Conservation (phyloP, 148 eudicot genomes). For the Nepenthes mirabilis region DNA sequence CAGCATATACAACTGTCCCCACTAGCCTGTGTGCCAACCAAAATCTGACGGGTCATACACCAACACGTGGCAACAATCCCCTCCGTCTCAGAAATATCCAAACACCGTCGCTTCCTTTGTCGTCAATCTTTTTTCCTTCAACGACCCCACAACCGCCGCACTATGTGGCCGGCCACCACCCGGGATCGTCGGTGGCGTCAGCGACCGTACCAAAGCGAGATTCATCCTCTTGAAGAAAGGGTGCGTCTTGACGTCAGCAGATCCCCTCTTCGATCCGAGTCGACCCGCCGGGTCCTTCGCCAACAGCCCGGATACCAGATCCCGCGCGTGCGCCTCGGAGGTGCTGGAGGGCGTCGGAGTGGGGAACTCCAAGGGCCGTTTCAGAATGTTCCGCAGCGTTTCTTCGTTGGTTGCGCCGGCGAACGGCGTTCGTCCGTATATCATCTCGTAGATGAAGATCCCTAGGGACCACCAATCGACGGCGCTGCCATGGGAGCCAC, state of each 20-base stretch:
- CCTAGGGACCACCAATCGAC: conserved; percentile 96
- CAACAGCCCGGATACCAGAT: conserved; percentile 42
- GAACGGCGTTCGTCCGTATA: conserved; percentile 78
- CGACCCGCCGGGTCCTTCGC: conserved; percentile 46
- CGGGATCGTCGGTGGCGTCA: conserved; percentile 45
- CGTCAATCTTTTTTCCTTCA: too few relatives aligned
- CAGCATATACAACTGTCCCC: too few relatives aligned
- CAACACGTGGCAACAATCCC: too few relatives aligned
- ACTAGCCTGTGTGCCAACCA: too few relatives aligned
- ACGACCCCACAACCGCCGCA: not conserved
- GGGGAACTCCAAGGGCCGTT: conserved; percentile 45
- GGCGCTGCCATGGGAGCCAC: conserved; percentile 67
- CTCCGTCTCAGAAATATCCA: too few relatives aligned
- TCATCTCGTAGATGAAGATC: conserved; percentile 71
- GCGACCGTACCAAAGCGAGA: conserved; percentile 57
- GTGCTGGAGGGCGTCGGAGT: conserved; percentile 19
- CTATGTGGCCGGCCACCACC: conserved; percentile 2
- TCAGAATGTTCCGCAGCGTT: conserved; percentile 54
- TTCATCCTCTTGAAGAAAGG: conserved; percentile 67
- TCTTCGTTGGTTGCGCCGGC: conserved; percentile 36
- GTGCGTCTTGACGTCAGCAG: conserved; percentile 78
- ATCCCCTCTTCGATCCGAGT: conserved; percentile 68
- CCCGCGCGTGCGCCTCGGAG: conserved; percentile 49
- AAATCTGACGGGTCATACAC: too few relatives aligned
- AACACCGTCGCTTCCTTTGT: too few relatives aligned